These are phyloP conservation scores for Cocos nucifera DNA, from an alignment of 176 grass and related monocot species.

Conservation along the genomic window DNA sequence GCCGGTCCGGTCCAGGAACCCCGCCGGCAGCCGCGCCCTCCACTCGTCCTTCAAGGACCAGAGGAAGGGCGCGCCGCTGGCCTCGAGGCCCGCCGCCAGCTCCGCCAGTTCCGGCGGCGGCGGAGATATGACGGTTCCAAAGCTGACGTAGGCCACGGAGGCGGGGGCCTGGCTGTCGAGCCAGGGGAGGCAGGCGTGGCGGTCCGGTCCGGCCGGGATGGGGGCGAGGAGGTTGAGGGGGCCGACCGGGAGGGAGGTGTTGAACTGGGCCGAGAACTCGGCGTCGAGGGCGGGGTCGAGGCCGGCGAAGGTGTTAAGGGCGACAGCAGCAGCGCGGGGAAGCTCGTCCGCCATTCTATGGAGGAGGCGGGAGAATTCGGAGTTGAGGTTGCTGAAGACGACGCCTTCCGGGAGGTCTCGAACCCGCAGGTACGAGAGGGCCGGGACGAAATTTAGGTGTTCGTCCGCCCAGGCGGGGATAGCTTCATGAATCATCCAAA, in stretches of 20 bases:
- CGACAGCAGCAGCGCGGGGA: not conserved
- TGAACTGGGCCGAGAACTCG: not conserved
- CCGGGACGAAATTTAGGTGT: constrained; percentile 15
- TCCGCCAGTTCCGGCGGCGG: not conserved
- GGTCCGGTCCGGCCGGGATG: not conserved
- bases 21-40: constrained; percentile 9
- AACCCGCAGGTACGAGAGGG: constrained; percentile 28
- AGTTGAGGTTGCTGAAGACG: constrained; percentile 27
- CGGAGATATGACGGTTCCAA: constrained; percentile 25
- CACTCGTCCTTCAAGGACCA: constrained; percentile 1
- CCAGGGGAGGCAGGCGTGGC: constrained; percentile 12
- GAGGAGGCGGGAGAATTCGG: constrained; percentile 12
- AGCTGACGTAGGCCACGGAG: constrained; percentile 39
- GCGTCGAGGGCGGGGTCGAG: not conserved
- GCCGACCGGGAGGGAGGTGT: constrained; percentile 25
- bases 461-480: constrained; percentile 22
- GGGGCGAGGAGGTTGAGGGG: constrained; percentile 16
- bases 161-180: constrained; percentile 16
- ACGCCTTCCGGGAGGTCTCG: constrained; percentile 50
- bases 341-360: constrained; percentile 9
- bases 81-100: not conserved
- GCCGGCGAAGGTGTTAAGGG: not conserved
- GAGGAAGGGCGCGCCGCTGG: not conserved
- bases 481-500: not conserved
- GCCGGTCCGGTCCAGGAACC: constrained; percentile 26